Conservation (phyloP, 169 alveolate species). For the Plasmodium coatneyi region DNA sequence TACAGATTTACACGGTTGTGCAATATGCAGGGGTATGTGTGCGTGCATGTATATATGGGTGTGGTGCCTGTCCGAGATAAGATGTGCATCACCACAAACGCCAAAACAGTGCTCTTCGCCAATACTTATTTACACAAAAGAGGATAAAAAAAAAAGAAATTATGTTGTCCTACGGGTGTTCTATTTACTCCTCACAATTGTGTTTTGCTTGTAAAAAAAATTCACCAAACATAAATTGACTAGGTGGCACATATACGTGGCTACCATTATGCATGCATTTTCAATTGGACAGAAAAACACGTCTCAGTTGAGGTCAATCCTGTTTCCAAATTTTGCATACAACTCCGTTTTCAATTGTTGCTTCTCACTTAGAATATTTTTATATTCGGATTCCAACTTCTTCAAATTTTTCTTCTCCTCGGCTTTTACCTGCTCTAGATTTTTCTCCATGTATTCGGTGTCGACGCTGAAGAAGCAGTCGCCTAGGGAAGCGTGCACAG, state of each 20-base stretch:
- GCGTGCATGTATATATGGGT: neutral
- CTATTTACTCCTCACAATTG: neutral
- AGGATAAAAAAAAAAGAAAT: neutral
- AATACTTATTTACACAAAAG: neutral
- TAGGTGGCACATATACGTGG: neutral
- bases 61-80: neutral
- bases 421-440: constrained; percentile 10
- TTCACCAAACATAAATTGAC: neutral
- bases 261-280: neutral
- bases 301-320: constrained; percentile 65
- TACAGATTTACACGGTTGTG: neutral
- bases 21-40: neutral
- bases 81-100: neutral
- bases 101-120: neutral
- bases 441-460: constrained; percentile 48
- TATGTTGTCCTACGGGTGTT: neutral
- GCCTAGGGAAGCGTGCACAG: constrained; percentile 10
- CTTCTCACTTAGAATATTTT: constrained; percentile 30
- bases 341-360: constrained; percentile 71
- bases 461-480: constrained; percentile 68
- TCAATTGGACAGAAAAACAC: neutral
- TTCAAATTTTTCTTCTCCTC: constrained; percentile 47
- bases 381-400: constrained; percentile 63
- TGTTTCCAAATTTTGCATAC: constrained; percentile 72
- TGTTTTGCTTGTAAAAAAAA: neutral